Percentiles rank a stretch among this genome's conserved stretches.
Conservation (phyloP, 2,329 filamentous ascomycete species). For the Cercospora beticola region DNA sequence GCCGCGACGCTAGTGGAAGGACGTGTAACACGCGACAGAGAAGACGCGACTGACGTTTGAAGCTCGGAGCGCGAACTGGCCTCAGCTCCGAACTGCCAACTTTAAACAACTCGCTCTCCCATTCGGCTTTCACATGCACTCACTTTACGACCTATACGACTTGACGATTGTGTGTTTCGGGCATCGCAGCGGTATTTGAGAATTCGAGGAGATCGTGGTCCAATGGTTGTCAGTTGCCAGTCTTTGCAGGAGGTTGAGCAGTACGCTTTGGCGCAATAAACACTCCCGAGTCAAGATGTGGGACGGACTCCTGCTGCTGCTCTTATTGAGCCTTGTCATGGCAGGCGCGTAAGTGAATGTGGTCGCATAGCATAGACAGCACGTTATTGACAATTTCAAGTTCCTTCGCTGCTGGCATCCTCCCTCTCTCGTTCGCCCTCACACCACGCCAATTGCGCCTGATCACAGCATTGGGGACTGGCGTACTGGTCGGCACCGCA, state of each 20-base stretch:
- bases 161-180: background rate
- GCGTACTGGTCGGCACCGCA: conserved; percentile 89
- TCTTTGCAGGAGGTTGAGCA: background rate
- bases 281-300: conserved; percentile 43
- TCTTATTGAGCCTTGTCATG: conserved; percentile 65
- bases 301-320: conserved; percentile 65
- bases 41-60: conserved; percentile 1
- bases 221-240: background rate
- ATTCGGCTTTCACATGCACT: background rate
- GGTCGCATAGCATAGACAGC: background rate
- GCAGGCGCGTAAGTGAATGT: conserved; percentile 58
- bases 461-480: conserved; percentile 89
- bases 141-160: background rate
- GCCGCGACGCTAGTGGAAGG: background rate
- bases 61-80: background rate
- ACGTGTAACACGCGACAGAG: background rate
- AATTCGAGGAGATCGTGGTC: background rate
- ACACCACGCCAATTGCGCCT: conserved; percentile 83
- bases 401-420: conserved; percentile 87
- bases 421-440: conserved; percentile 85
- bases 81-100: background rate
- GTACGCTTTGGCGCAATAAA: background rate
- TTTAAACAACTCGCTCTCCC: background rate
- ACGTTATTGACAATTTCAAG: conserved; percentile 49
- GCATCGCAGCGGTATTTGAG: background rate